phyloP scores from a whole-genome alignment of 495 filamentous ascomycete species.

The Lasiosphaeriaceae sp. region DNA sequence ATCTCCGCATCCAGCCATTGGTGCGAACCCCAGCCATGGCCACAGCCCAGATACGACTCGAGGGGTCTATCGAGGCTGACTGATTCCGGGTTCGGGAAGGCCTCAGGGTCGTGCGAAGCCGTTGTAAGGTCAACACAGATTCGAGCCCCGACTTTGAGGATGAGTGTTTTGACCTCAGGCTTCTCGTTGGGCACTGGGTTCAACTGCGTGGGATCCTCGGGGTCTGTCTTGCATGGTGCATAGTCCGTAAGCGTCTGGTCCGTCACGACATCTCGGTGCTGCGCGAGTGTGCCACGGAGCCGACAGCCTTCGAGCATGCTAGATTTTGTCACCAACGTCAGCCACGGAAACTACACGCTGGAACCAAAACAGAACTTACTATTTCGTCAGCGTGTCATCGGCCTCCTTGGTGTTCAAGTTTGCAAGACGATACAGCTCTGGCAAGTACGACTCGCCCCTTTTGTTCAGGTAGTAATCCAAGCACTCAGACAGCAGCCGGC shows the following conservation, averaged over 20 bases:
- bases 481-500: conserved; percentile 63
- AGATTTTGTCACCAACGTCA: not conserved
- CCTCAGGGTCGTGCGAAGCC: conserved; percentile 56
- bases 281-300: conserved; percentile 56
- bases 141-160: conserved; percentile 24
- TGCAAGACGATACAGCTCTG: conserved; percentile 53
- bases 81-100: conserved; percentile 61
- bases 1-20: conserved; percentile 55
- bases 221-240: conserved; percentile 35
- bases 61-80: conserved; percentile 60
- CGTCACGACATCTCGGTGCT: conserved; percentile 46
- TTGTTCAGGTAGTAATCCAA: conserved; percentile 66
- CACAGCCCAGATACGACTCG: conserved; percentile 61
- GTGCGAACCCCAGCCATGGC: conserved; percentile 57
- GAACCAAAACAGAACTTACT: conserved; percentile 23
- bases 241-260: conserved; percentile 47
- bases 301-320: conserved; percentile 57
- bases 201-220: conserved; percentile 1
- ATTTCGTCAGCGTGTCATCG: conserved; percentile 24
- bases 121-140: conserved; percentile 49
- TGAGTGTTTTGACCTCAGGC: conserved; percentile 12
- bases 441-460: conserved; percentile 46
- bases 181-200: conserved; percentile 17
- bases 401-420: conserved; percentile 19
- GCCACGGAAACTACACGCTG: too few species aligned